Evolutionary conservation across 176 grass and related monocot species (phyloP).

Genomic region (Oryza australiensis): DNA sequence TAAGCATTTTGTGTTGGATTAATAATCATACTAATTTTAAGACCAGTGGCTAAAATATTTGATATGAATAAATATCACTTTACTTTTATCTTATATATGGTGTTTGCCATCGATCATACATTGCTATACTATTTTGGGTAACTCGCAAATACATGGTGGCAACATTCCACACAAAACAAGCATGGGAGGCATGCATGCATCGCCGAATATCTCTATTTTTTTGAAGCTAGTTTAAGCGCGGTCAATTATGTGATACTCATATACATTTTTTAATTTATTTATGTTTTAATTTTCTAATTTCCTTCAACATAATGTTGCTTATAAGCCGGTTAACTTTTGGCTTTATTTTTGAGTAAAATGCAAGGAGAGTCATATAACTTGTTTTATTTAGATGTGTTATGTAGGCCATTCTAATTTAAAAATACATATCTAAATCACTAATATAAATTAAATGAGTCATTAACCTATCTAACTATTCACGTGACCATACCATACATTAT

Average conservation of each 20-base stretch:
- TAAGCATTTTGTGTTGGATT: neutral
- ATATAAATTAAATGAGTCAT: too few relatives aligned
- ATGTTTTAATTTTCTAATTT: neutral
- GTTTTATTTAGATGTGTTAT: too few relatives aligned
- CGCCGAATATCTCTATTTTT: neutral
- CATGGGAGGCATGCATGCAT: neutral
- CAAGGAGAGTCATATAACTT: too few relatives aligned
- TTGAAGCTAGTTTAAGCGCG: neutral
- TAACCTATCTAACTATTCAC: too few relatives aligned
- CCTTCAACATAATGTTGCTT: neutral
- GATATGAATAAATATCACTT: neutral
- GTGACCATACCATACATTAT: too few relatives aligned
- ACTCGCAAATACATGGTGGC: neutral
- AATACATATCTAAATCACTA: too few relatives aligned
- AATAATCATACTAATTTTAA: conserved; percentile 6
- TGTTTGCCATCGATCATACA: neutral
- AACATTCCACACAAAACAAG: neutral
- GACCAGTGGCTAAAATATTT: neutral
- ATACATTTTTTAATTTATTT: neutral
- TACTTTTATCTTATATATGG: neutral
- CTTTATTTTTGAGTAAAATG: neutral
- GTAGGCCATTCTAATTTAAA: too few relatives aligned
- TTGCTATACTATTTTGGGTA: neutral
- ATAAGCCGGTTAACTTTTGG: neutral
- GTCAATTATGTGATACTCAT: neutral